A percentile compares a stretch with the other conserved stretches of the same genome.
Evolutionary conservation across 1,284 basidiomycete species (phyloP).

Genomic region (Cystobasidiaceae sp.): DNA sequence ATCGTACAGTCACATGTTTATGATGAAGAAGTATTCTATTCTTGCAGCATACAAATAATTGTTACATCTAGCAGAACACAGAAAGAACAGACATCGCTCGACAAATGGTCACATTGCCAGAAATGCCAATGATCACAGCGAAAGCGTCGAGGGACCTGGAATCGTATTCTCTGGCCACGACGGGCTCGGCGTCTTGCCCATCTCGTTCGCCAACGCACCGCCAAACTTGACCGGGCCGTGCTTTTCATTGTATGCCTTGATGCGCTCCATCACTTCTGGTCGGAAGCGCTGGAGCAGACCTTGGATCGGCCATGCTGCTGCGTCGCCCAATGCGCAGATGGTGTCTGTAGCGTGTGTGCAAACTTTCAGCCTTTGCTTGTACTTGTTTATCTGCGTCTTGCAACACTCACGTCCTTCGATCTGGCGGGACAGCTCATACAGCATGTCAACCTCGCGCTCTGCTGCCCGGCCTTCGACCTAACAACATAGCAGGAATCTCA

Average conservation of each 20-base stretch:
- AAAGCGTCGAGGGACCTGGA: slow-evolving; percentile 2
- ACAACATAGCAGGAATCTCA: neutral
- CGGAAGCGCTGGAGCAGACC: slow-evolving; percentile 88
- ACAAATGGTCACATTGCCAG: neutral
- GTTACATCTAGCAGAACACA: too few relatives aligned
- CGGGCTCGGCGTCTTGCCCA: neutral
- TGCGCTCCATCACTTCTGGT: slow-evolving; percentile 82
- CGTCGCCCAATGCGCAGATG: slow-evolving; percentile 94
- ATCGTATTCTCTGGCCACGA: slow-evolving; percentile 28
- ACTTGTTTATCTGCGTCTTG: neutral
- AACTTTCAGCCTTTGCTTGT: neutral
- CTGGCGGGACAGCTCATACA: slow-evolving; percentile 92
- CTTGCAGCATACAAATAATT: too few relatives aligned
- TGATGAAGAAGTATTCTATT: too few relatives aligned
- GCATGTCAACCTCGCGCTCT: slow-evolving; percentile 93
- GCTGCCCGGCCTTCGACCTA: slow-evolving; percentile 76
- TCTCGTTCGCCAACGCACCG: slow-evolving; percentile 50
- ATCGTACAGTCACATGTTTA: too few relatives aligned
- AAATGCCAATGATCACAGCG: neutral
- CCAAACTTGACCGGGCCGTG: slow-evolving; percentile 87
- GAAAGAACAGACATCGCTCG: neutral
- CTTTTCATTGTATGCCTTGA: slow-evolving; percentile 67
- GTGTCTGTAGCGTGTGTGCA: slow-evolving; percentile 40
- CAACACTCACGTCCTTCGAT: slow-evolving; percentile 60
- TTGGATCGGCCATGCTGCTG: slow-evolving; percentile 97